phyloP scores from a whole-genome alignment of 2,329 filamentous ascomycete genomes.

The Fusarium setosum region DNA sequence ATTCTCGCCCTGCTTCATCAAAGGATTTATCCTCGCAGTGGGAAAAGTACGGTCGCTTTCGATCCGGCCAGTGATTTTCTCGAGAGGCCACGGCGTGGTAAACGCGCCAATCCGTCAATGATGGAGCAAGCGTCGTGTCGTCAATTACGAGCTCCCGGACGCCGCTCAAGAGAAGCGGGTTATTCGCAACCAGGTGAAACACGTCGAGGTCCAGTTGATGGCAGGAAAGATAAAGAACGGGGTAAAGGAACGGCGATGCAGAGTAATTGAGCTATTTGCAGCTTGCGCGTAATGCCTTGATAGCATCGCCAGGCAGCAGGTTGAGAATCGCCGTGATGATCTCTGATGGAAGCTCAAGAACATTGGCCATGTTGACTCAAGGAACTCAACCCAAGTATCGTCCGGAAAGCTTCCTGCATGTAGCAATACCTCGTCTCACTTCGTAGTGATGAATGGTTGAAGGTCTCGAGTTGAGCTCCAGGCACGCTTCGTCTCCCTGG shows the following conservation, averaged over 20 bases:
- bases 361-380: not conserved
- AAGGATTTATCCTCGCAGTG: not conserved
- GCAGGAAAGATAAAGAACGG: conserved; percentile 7
- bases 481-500: too few relatives aligned
- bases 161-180: not conserved
- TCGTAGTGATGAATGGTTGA: too few relatives aligned
- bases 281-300: not conserved
- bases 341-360: not conserved
- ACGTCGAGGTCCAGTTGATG: conserved; percentile 19
- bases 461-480: too few relatives aligned
- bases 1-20: not conserved
- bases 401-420: too few relatives aligned
- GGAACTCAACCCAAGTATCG: too few relatives aligned
- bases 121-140: conserved; percentile 13
- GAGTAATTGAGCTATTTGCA: not conserved
- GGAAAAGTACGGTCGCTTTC: not conserved
- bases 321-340: not conserved
- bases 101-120: not conserved
- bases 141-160: conserved; percentile 20
- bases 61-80: not conserved
- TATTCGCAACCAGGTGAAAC: not conserved
- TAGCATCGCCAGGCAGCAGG: not conserved
- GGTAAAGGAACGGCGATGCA: not conserved
- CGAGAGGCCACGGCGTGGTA: not conserved
- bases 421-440: too few relatives aligned